Evolutionary conservation across 2,329 filamentous ascomycete species (phyloP).

Genomic region (Paraphaeosphaeria minitans): DNA sequence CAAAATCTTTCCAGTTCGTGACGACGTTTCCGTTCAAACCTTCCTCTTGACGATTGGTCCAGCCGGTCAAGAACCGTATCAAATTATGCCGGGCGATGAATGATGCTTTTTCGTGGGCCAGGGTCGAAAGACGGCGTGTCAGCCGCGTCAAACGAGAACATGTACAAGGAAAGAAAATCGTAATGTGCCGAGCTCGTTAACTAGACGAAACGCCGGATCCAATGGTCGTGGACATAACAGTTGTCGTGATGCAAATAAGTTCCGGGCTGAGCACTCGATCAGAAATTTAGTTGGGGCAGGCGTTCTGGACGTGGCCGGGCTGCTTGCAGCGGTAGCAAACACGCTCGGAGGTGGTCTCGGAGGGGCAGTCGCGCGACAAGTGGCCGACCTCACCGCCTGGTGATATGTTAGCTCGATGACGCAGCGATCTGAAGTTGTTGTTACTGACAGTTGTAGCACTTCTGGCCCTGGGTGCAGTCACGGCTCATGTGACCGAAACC

Average conservation of each 20-base stretch:
- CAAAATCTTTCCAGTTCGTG: constrained; percentile 39
- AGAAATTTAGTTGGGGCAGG: constrained; percentile 78
- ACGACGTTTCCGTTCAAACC: constrained; percentile 42
- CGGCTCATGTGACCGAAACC: constrained; percentile 96
- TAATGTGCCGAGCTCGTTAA: constrained; percentile 40
- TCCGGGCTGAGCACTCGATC: constrained; percentile 40
- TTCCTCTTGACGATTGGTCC: constrained; percentile 41
- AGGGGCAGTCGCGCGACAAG: constrained; percentile 93
- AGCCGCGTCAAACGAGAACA: constrained; percentile 48
- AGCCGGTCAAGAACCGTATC: constrained; percentile 43
- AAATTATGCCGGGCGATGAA: constrained; percentile 45
- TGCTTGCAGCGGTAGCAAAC: constrained; percentile 97
- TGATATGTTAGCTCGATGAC: constrained; percentile 26
- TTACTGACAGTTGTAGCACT: constrained; percentile 95
- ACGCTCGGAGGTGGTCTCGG: constrained; percentile 87
- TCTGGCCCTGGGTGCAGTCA: constrained; percentile 98
- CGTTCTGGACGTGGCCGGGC: constrained; percentile 88
- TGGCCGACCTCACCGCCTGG: constrained; percentile 83
- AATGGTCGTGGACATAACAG: constrained; percentile 23
- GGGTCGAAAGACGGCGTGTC: constrained; percentile 44
- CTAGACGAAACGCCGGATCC: constrained; percentile 33
- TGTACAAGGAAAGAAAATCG: constrained; percentile 47
- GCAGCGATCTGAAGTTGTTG: background rate
- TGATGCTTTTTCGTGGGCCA: constrained; percentile 45
- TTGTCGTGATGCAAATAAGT: constrained; percentile 33